phyloP scores from a whole-genome alignment of 139 green algal species.

The Parachlorella kessleri region DNA sequence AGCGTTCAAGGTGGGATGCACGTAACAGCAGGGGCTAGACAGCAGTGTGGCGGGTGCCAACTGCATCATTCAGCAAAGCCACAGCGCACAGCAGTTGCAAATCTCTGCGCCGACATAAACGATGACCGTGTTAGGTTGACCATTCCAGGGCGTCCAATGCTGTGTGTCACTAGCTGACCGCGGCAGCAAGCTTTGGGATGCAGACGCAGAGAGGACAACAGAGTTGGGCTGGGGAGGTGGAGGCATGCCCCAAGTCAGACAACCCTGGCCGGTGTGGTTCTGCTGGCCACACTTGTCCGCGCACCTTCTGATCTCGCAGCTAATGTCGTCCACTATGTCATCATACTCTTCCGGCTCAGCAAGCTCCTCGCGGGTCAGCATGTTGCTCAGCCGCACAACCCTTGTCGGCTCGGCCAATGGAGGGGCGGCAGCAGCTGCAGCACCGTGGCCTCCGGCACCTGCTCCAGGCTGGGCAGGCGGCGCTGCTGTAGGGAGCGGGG shows the following conservation, averaged over 20 bases:
- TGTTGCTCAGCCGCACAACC: slow-evolving; percentile 4
- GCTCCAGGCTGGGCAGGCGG: too few relatives aligned
- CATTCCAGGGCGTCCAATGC: too few relatives aligned
- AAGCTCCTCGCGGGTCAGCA: background rate
- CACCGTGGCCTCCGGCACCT: background rate
- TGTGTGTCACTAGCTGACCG: too few relatives aligned
- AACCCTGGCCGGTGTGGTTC: background rate
- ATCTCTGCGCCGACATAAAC: too few relatives aligned
- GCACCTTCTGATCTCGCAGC: background rate
- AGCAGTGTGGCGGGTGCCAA: too few relatives aligned
- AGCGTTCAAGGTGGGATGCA: background rate
- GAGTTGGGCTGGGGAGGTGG: too few relatives aligned
- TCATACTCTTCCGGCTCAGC: background rate
- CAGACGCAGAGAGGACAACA: background rate
- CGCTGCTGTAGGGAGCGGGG: too few relatives aligned
- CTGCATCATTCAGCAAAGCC: too few relatives aligned
- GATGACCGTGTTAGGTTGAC: too few relatives aligned
- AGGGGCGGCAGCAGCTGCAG: background rate
- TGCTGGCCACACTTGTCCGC: background rate
- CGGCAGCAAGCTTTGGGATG: background rate
- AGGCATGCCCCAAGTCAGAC: background rate
- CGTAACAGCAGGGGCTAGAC: background rate
- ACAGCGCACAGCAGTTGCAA: too few relatives aligned
- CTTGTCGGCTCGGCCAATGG: too few relatives aligned
- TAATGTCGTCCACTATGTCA: background rate